Conservation (phyloP, 108 stramenopile species). For the Fragilariopsis cylindrus region DNA sequence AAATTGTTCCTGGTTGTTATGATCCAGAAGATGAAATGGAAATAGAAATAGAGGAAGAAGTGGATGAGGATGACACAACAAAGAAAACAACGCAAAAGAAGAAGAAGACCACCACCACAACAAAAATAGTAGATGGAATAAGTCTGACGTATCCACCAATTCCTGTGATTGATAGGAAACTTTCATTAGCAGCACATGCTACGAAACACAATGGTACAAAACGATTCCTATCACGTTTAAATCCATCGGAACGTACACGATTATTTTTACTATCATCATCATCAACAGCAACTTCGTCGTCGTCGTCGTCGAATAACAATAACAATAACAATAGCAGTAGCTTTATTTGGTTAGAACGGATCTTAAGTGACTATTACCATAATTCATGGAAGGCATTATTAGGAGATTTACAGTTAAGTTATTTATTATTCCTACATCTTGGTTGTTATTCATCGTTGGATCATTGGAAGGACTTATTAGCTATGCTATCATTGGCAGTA, state of each 20-base stretch:
- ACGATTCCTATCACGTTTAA: slow-evolving; percentile 49
- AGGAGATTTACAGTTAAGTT: slow-evolving; percentile 81
- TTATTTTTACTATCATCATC: slow-evolving; percentile 34
- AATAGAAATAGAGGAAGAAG: not conserved
- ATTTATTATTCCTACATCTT: slow-evolving; percentile 64
- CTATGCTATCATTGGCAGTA: slow-evolving; percentile 45
- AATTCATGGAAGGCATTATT: slow-evolving; percentile 47
- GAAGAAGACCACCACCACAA: not conserved
- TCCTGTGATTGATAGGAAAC: slow-evolving; percentile 58
- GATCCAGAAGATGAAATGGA: slow-evolving; percentile 26
- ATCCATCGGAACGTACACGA: slow-evolving; percentile 54
- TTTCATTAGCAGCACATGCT: slow-evolving; percentile 29
- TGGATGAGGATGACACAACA: not conserved
- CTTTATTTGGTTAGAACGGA: slow-evolving; percentile 27
- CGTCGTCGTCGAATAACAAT: not conserved
- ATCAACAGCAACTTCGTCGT: not conserved
- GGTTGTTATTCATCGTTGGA: slow-evolving; percentile 78
- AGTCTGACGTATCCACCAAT: slow-evolving; percentile 60
- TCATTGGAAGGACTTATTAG: slow-evolving; percentile 69
- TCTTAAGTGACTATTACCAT: slow-evolving; percentile 45
- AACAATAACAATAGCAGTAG: not conserved
- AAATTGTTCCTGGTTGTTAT: slow-evolving; percentile 69
- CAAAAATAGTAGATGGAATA: slow-evolving; percentile 40
- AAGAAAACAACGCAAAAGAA: not conserved
- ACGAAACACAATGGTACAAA: slow-evolving; percentile 63